Conservation (phyloP, 371 early-diverging fungal species). For the Mucor circinelloides region DNA sequence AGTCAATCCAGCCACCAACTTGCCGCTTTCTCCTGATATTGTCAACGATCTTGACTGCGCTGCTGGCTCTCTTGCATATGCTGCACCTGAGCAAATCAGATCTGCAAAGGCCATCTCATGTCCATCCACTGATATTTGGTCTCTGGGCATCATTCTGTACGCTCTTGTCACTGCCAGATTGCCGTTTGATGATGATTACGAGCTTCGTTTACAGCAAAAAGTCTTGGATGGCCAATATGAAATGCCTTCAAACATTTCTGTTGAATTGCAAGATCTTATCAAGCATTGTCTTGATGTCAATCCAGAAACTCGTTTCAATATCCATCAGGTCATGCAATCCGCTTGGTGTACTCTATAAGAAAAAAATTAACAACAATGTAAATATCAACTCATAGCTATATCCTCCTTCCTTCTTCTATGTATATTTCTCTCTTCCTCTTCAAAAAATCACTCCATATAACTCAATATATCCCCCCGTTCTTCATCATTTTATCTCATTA, state of each 20-base stretch:
- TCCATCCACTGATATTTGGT: constrained; percentile 78
- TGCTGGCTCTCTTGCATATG: constrained; percentile 76
- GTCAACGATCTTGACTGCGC: constrained; percentile 21
- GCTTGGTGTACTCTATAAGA: constrained; percentile 23
- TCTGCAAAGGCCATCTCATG: constrained; percentile 40
- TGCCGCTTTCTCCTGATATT: constrained; percentile 17
- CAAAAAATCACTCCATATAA: not conserved
- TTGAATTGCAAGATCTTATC: constrained; percentile 19
- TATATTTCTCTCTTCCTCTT: not conserved
- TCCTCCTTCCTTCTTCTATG: constrained; percentile 1
- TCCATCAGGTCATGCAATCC: constrained; percentile 22
- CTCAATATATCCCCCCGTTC: not conserved
- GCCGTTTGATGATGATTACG: constrained; percentile 75
- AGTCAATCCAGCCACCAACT: constrained; percentile 5
- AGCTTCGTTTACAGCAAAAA: constrained; percentile 68
- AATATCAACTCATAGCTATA: not conserved
- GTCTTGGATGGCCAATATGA: constrained; percentile 56
- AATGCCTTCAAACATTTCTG: constrained; percentile 27
- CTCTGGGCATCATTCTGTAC: constrained; percentile 76
- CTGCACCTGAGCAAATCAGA: constrained; percentile 72
- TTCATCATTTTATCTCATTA: not conserved
- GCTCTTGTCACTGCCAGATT: constrained; percentile 67
- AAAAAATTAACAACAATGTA: not conserved
- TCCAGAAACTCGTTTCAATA: constrained; percentile 19
- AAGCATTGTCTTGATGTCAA: constrained; percentile 16